phyloP scores from a whole-genome alignment of 352 stramenopile species.

The Pythium biforme region DNA sequence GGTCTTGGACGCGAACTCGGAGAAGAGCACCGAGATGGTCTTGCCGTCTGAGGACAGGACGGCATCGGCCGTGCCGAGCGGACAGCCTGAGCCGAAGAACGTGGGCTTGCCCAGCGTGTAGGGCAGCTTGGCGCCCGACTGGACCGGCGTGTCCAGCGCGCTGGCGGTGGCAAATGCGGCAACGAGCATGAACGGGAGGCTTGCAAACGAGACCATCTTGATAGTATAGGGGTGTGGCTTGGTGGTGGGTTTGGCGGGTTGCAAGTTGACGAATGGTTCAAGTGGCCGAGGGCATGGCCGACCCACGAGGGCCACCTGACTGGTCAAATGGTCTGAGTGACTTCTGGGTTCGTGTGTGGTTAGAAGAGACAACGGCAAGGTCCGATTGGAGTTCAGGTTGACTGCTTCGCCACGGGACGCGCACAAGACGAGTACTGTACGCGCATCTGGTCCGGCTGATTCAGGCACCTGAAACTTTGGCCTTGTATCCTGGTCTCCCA shows the following conservation, averaged over 20 bases:
- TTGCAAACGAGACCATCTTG: background rate
- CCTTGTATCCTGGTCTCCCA: background rate
- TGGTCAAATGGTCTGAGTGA: background rate
- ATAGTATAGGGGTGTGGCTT: background rate
- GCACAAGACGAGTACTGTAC: no score
- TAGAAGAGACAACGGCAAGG: no score
- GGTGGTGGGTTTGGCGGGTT: background rate
- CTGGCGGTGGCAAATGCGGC: background rate
- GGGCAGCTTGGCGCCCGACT: background rate
- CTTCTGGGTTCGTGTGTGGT: background rate
- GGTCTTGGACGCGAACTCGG: constrained; percentile 28
- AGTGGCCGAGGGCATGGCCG: background rate
- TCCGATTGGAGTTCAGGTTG: no score
- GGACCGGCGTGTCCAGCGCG: background rate
- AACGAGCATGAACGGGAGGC: background rate
- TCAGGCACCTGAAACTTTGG: background rate
- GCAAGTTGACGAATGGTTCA: background rate
- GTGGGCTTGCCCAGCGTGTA: constrained; percentile 23
- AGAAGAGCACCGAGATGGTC: constrained; percentile 37
- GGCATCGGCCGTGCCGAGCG: constrained; percentile 25
- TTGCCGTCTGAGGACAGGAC: constrained; percentile 28
- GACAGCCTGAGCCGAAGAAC: constrained; percentile 33
- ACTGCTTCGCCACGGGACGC: no score
- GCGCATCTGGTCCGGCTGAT: background rate
- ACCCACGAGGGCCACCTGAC: background rate